These are phyloP conservation scores for Kazachstania kunashirensis DNA, from an alignment of 805 yeast genomes.

Conservation along the genomic window DNA sequence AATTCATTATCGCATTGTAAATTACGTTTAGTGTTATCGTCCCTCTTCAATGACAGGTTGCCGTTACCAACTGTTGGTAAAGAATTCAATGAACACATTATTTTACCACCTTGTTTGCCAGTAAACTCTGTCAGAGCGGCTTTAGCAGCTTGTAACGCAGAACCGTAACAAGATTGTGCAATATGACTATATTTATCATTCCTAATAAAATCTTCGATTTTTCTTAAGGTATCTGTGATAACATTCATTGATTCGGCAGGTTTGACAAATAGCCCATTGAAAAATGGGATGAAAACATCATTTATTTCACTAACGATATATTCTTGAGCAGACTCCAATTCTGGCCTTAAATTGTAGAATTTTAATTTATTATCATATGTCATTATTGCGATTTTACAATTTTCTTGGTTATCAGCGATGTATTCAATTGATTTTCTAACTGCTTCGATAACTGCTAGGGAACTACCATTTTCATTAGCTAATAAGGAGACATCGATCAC, in stretches of 20 bases:
- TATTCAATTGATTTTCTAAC: conserved; percentile 45
- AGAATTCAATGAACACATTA: conserved; percentile 54
- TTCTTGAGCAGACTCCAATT: conserved; percentile 46
- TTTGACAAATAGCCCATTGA: conserved; percentile 68
- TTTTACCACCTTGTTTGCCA: conserved; percentile 70
- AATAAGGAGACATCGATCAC: conserved; percentile 61
- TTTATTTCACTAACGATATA: conserved; percentile 54
- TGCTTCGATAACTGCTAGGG: conserved; percentile 53
- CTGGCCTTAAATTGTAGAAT: conserved; percentile 58
- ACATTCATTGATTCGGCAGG: conserved; percentile 55
- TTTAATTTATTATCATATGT: conserved; percentile 66
- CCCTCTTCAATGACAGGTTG: conserved; percentile 35
- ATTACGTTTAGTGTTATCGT: conserved; percentile 39
- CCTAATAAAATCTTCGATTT: conserved; percentile 32
- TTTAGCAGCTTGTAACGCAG: conserved; percentile 63
- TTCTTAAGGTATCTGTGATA: conserved; percentile 58
- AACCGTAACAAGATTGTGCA: conserved; percentile 63
- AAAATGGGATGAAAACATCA: conserved; percentile 63
- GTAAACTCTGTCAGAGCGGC: conserved; percentile 44
- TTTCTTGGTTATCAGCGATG: conserved; percentile 27
- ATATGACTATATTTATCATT: conserved; percentile 21
- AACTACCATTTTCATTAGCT: conserved; percentile 47
- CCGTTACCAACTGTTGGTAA: conserved; percentile 83
- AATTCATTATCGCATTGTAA: conserved; percentile 52
- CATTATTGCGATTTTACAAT: conserved; percentile 55